Percentiles rank a stretch among this genome's conserved stretches.
Evolutionary conservation across 345 rosid genomes (phyloP).

Genomic region (Aegle marmelos): DNA sequence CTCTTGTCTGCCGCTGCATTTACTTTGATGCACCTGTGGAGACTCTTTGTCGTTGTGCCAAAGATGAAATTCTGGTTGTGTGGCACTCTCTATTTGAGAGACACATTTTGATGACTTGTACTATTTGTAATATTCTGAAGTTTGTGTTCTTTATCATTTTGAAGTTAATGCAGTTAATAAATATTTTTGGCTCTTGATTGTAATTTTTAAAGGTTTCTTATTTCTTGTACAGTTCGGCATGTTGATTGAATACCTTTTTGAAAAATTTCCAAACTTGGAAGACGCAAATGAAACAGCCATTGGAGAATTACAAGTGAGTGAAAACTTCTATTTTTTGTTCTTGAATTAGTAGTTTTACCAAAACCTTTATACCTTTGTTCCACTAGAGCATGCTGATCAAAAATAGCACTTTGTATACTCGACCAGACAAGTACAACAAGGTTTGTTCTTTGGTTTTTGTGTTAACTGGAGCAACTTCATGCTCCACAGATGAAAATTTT

Average conservation of each 20-base stretch:
- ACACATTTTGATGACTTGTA: not conserved
- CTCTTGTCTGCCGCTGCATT: not conserved
- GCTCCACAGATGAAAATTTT: not conserved
- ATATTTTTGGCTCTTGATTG: not conserved
- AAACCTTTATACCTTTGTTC: not conserved
- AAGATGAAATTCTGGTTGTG: not conserved
- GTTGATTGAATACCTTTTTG: constrained; percentile 91
- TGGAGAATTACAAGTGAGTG: constrained; percentile 88
- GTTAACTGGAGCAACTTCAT: not conserved
- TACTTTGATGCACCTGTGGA: not conserved
- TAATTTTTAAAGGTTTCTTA: not conserved
- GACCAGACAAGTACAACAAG: not conserved
- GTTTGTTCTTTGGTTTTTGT: not conserved
- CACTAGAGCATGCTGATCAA: not conserved
- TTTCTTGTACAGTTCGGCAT: constrained; percentile 80
- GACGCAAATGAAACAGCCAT: constrained; percentile 70
- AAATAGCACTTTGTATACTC: not conserved
- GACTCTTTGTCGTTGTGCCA: not conserved
- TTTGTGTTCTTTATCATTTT: not conserved
- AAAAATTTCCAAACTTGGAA: constrained; percentile 65
- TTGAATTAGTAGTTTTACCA: not conserved
- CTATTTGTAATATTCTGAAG: not conserved
- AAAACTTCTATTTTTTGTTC: constrained; percentile 11
- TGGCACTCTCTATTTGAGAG: not conserved
- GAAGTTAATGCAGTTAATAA: not conserved